Evolutionary conservation across 495 filamentous ascomycete species (phyloP).

Genomic region (Neurospora sp.): DNA sequence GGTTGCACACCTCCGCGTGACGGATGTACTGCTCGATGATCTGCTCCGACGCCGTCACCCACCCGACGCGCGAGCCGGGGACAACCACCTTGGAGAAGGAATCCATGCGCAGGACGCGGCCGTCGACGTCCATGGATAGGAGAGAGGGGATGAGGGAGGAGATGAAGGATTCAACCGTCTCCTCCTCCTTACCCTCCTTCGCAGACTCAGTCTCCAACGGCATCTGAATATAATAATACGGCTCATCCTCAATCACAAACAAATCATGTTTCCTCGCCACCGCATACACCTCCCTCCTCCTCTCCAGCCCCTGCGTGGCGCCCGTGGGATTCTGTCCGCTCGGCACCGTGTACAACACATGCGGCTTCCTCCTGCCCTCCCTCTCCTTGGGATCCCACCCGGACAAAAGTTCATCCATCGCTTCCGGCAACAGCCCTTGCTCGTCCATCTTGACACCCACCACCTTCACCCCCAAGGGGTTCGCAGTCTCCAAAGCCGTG

Average conservation of each 20-base stretch:
- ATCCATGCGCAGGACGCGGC: slow-evolving; percentile 62
- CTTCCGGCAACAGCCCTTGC: slow-evolving; percentile 60
- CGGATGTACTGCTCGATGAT: slow-evolving; percentile 69
- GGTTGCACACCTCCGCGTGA: slow-evolving; percentile 67
- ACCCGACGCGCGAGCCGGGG: slow-evolving; percentile 65
- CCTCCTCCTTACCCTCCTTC: neutral
- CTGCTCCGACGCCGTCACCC: slow-evolving; percentile 75
- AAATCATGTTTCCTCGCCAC: slow-evolving; percentile 75
- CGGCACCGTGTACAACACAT: slow-evolving; percentile 71
- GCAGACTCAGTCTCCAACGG: slow-evolving; percentile 52
- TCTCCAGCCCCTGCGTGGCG: slow-evolving; percentile 57
- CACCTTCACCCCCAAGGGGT: slow-evolving; percentile 64
- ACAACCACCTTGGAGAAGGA: slow-evolving; percentile 77
- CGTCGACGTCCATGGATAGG: slow-evolving; percentile 55
- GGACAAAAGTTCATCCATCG: slow-evolving; percentile 54
- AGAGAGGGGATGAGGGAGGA: slow-evolving; percentile 46
- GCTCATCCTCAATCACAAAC: slow-evolving; percentile 88
- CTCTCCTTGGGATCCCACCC: slow-evolving; percentile 51
- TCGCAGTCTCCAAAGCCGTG: slow-evolving; percentile 69
- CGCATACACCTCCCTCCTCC: slow-evolving; percentile 61
- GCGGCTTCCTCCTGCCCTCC: slow-evolving; percentile 57
- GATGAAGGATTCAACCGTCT: slow-evolving; percentile 35
- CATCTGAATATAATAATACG: slow-evolving; percentile 98
- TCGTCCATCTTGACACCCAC: slow-evolving; percentile 68
- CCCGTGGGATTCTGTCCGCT: slow-evolving; percentile 92